Base-by-base conservation (phyloP, 1,139 yeast genomes). In the Blastobotrys indianensis region DNA sequence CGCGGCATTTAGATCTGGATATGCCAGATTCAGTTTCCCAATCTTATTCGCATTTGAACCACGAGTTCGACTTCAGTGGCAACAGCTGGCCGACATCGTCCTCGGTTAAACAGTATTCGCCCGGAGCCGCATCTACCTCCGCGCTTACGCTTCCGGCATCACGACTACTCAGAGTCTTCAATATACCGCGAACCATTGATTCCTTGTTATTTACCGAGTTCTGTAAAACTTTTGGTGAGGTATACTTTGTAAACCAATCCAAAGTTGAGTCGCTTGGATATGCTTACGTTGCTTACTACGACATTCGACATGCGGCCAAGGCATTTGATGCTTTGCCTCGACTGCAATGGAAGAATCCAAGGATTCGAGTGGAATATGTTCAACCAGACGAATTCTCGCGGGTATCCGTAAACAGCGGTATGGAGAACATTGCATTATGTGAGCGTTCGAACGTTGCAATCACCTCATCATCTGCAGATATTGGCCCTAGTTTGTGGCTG, bases 271-370 rank as follows among this genome's bases (percentile, higher is more conserved):
- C 49, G 10, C 29, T 45, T 33, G 49, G 51, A 8, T 45, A 44
- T 31, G 53, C 48, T 2, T 51, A 49, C 29, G 55, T 59, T 13
- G 59, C 57, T 5, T 61, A 51, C 47, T 57, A 50, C 37, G 65
- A 62, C 45, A 32, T 60, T 32, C 50, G 63, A 15, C 59, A 57
- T 41, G 57, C 64, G 5, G 48, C 55, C 30, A 46, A 51, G 20
- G 60, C 61, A 6, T 53, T 51, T 32, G 42, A 54, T 23, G 50
- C 51, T 11, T 33, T 44, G 36, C 45, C 43, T 7, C 33, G 23
- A n/a, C 16, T 41, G n/a, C 23, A 39, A 12, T 17, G 41, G 28
- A 15, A 34, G 9, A 23, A 37, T 17, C 37, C 23, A 4, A 29
- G 34, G 5, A 37, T 45, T 30, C 42, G 45, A 25, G 49, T 39